Conservation (phyloP, 1,284 basidiomycete species). For the Cutaneotrichosporon cutaneum region DNA sequence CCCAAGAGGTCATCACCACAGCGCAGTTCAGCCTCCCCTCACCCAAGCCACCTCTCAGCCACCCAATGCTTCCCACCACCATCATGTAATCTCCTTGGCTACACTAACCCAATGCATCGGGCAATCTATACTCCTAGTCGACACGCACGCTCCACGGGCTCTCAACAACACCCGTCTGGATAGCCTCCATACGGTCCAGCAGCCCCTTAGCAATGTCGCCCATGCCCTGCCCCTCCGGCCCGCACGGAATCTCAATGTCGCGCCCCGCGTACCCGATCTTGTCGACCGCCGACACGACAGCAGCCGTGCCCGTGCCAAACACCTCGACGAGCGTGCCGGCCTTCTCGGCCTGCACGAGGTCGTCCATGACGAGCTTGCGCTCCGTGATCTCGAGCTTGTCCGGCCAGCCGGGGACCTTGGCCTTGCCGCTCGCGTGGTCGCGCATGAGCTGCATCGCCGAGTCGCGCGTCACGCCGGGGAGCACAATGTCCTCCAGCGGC, state of each 20-base stretch:
- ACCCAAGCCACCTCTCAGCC: no score
- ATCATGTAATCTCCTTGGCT: no score
- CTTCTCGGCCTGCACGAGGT: conserved; percentile 72
- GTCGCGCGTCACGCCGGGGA: conserved; percentile 94
- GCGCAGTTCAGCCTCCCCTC: no score
- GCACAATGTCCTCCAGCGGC: conserved; percentile 89
- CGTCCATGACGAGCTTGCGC: conserved; percentile 82
- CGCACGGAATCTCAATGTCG: conserved; percentile 81
- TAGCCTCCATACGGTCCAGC: conserved; percentile 79
- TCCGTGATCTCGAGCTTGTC: conserved; percentile 73
- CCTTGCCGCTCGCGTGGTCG: conserved; percentile 65
- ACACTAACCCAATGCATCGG: background rate
- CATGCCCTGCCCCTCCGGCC: conserved; percentile 69
- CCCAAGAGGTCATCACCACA: no score
- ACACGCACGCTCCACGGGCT: conserved; percentile 66
- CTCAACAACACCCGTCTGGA: conserved; percentile 81
- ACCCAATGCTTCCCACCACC: no score
- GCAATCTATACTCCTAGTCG: background rate
- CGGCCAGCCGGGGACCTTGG: conserved; percentile 63
- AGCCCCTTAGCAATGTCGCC: conserved; percentile 79
- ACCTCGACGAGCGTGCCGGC: conserved; percentile 78
- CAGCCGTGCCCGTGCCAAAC: conserved; percentile 92
- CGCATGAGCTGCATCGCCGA: conserved; percentile 80
- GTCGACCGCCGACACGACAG: conserved; percentile 77
- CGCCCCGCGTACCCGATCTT: conserved; percentile 82